phyloP scores from a whole-genome alignment of 2,329 filamentous ascomycete genomes.

The Fusarium cyanostomum region DNA sequence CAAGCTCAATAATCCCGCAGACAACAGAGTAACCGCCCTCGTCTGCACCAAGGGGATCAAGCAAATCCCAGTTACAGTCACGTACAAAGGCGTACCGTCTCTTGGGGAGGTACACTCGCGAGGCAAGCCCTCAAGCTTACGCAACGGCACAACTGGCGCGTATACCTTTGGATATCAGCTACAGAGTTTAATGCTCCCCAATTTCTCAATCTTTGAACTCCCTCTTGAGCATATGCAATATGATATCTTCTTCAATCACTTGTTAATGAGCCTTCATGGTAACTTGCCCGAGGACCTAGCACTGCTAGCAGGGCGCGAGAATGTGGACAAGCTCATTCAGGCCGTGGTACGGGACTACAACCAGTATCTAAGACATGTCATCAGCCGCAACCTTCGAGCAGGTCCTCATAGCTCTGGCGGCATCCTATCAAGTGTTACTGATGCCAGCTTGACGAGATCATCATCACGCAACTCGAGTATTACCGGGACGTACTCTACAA shows the following conservation, averaged over 20 bases:
- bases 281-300: neutral
- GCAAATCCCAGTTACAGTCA: neutral
- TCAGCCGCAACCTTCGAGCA: neutral
- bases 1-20: neutral
- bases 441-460: neutral
- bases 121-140: neutral
- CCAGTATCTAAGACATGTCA: neutral
- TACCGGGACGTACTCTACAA: neutral
- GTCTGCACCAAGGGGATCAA: neutral
- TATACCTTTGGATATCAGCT: neutral
- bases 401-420: neutral
- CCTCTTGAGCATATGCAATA: neutral
- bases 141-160: neutral
- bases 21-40: neutral
- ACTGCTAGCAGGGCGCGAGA: neutral
- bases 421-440: neutral
- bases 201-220: too few species aligned
- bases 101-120: neutral
- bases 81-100: neutral
- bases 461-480: neutral
- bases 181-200: neutral
- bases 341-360: neutral
- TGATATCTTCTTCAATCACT: neutral
- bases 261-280: neutral
- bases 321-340: neutral